Evolutionary conservation across 2,329 filamentous ascomycete genomes (phyloP).

Genomic region (Metarhizium sp.): DNA sequence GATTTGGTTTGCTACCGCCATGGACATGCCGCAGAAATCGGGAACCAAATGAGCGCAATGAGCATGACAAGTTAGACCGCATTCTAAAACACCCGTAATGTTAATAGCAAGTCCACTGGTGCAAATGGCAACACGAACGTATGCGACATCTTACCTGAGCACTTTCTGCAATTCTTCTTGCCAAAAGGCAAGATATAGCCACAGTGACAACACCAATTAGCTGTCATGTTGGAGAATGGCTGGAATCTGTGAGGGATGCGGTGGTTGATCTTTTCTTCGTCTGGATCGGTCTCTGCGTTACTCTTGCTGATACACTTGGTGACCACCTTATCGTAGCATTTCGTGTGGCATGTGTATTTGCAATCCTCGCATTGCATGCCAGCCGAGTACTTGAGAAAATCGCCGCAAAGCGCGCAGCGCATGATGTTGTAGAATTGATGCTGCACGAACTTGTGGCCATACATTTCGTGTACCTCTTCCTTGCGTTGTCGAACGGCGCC

Average conservation of each 20-base stretch:
- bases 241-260: slow-evolving; percentile 96
- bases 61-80: slow-evolving; percentile 81
- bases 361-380: slow-evolving; percentile 99
- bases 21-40: slow-evolving; percentile 98
- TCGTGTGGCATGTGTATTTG: slow-evolving; percentile 98
- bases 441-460: slow-evolving; percentile 96
- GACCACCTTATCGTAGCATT: slow-evolving; percentile 93
- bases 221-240: slow-evolving; percentile 93
- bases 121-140: not conserved
- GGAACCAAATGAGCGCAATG: slow-evolving; percentile 91
- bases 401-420: slow-evolving; percentile 94
- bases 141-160: slow-evolving; percentile 52
- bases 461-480: slow-evolving; percentile 97
- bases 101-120: slow-evolving; percentile 1
- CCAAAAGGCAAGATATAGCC: slow-evolving; percentile 93
- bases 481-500: slow-evolving; percentile 95
- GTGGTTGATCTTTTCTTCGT: slow-evolving; percentile 99
- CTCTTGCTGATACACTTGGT: slow-evolving; percentile 99
- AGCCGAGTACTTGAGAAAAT: slow-evolving; percentile 96
- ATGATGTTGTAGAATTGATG: slow-evolving; percentile 99
- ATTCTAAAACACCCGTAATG: slow-evolving; percentile 49
- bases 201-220: slow-evolving; percentile 99
- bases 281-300: slow-evolving; percentile 94
- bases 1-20: slow-evolving; percentile 93
- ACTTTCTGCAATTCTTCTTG: slow-evolving; percentile 90